Conservation (phyloP, 768 basidiomycete species). For the Naganishia kalamii region DNA sequence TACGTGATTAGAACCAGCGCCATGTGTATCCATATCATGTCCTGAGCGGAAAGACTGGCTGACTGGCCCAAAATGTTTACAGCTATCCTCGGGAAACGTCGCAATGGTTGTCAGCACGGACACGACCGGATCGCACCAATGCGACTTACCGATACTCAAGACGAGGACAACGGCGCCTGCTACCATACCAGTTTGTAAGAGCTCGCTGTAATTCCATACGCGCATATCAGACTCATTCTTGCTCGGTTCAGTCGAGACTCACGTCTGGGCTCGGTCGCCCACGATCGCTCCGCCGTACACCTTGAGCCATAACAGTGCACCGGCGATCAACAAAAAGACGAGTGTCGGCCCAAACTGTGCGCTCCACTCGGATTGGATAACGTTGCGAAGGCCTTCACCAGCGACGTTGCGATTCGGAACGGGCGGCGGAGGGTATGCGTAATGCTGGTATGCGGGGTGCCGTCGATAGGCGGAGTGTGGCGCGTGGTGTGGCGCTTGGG, state of each 20-base stretch:
- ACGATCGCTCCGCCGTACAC: background rate
- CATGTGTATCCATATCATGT: slow-evolving; percentile 7
- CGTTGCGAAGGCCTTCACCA: background rate
- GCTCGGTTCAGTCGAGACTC: background rate
- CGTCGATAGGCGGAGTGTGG: background rate
- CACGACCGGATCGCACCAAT: too few species aligned
- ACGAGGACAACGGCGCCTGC: background rate
- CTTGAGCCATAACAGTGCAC: slow-evolving; percentile 2
- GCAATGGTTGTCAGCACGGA: background rate
- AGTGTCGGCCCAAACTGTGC: slow-evolving; percentile 2
- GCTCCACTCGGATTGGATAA: background rate
- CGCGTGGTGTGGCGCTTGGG: background rate
- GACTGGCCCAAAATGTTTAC: background rate
- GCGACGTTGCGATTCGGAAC: background rate
- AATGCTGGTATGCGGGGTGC: too few species aligned
- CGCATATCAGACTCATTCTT: background rate
- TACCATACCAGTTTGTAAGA: background rate
- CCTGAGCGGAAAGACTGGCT: background rate
- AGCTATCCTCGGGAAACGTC: background rate
- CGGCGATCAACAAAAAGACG: background rate
- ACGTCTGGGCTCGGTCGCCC: slow-evolving; percentile 3
- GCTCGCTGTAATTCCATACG: background rate
- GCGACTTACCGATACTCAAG: background rate
- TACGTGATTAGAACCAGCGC: slow-evolving; percentile 2
- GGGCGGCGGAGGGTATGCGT: background rate